A percentile compares a stretch with the other conserved stretches of the same genome.
phyloP scores from a whole-genome alignment of 2,329 filamentous ascomycete species.

The Cladosporium sp. region DNA sequence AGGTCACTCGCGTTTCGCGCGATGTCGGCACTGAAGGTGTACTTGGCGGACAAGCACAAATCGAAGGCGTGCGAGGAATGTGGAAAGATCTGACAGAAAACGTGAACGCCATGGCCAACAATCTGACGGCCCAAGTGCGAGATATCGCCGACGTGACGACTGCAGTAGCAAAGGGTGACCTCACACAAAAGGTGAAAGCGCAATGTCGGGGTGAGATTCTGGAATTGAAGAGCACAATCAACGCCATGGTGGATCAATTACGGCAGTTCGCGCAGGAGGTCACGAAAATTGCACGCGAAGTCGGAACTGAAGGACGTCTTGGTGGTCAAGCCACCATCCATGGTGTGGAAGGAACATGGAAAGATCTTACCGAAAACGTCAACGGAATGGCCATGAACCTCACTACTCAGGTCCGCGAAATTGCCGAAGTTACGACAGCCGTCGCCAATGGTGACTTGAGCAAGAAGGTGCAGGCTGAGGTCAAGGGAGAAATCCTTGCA shows the following conservation, averaged over 20 bases:
- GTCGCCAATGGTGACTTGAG: conserved; percentile 50
- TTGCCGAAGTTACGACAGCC: conserved; percentile 50
- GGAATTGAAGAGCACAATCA: conserved; percentile 50
- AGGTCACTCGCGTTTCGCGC: conserved; percentile 61
- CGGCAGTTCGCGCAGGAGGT: conserved; percentile 52
- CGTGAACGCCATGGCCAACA: conserved; percentile 52
- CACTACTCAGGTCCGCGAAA: conserved; percentile 49
- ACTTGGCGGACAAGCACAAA: conserved; percentile 60
- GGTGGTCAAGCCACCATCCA: conserved; percentile 51
- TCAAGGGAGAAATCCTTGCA: conserved; percentile 49
- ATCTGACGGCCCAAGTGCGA: conserved; percentile 50
- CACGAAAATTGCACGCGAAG: conserved; percentile 50
- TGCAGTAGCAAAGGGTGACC: conserved; percentile 48
- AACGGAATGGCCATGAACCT: conserved; percentile 52
- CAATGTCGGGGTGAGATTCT: conserved; percentile 51
- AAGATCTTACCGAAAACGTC: conserved; percentile 51
- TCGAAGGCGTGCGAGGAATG: conserved; percentile 62
- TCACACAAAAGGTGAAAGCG: conserved; percentile 49
- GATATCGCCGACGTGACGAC: conserved; percentile 52
- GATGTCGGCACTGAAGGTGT: conserved; percentile 63
- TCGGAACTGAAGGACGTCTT: conserved; percentile 49
- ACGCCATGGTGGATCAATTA: conserved; percentile 51
- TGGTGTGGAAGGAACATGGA: conserved; percentile 52
- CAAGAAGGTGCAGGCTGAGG: conserved; percentile 50
- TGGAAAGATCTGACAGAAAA: conserved; percentile 61